Percentiles rank a stretch among this genome's conserved stretches.
phyloP scores from a whole-genome alignment of 2,329 filamentous ascomycete species.

The Cucurbitaria berberidis region DNA sequence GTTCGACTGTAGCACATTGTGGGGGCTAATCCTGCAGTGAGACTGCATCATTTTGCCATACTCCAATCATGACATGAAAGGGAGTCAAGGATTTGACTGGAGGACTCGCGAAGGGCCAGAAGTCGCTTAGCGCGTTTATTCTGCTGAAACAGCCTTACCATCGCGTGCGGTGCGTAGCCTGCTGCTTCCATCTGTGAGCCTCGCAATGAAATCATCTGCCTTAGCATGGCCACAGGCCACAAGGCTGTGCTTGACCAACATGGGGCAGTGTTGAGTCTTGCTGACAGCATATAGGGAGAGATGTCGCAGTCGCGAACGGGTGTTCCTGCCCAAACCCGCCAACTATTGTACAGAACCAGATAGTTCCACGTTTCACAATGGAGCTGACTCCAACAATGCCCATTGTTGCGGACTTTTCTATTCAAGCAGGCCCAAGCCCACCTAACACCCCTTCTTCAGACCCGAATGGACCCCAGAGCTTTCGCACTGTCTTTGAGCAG shows the following conservation, averaged over 20 bases:
- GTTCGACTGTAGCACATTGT: not conserved
- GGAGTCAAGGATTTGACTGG: too few species aligned
- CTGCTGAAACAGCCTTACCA: not conserved
- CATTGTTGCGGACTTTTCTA: not conserved
- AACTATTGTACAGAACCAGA: not conserved
- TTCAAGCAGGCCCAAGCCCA: not conserved
- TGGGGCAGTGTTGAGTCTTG: not conserved
- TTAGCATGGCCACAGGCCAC: slow-evolving; percentile 2
- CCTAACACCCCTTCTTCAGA: not conserved
- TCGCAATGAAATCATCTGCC: not conserved
- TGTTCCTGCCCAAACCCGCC: not conserved
- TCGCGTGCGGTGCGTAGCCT: not conserved
- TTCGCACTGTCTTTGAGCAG: slow-evolving; percentile 3
- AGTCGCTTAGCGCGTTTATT: too few species aligned
- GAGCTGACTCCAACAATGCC: not conserved
- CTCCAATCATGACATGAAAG: too few species aligned
- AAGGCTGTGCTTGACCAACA: not conserved
- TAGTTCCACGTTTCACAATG: not conserved
- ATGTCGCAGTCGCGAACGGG: not conserved
- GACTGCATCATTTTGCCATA: not conserved
- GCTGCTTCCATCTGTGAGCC: not conserved
- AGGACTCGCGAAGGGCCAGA: too few species aligned
- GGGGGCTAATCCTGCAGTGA: not conserved
- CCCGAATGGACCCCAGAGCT: not conserved
- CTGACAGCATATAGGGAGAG: not conserved